Base-by-base conservation (phyloP, 371 early-diverging fungal species). In the Saksenaea oblongispora region DNA sequence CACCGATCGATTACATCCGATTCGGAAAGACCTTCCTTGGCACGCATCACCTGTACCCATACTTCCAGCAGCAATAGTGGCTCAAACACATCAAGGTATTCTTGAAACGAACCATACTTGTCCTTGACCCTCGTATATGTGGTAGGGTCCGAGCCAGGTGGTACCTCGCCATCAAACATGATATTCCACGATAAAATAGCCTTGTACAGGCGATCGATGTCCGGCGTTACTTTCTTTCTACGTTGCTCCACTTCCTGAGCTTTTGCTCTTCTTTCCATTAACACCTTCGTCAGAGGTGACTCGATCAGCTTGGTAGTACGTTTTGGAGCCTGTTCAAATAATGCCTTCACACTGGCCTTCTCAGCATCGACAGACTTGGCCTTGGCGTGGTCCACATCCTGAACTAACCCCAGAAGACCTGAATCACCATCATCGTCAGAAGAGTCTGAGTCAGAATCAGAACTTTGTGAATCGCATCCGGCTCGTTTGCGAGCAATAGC, bases 21-120 rank as follows among this genome's bases (percentile, higher is more conserved):
- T 34, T 87, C 73, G 1, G 74, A 61, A n/a, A 74, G 69, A 51
- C 90, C 87, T 56, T 93, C 93, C 36, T 86, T 85, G 1, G 92
- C 80, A 10, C 90, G 83, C 61, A 85, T 70, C 27, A 96, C 66
- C 63, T 93, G 93, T 65, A 87, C 81, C 95, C 95, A 95, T 53
- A 89, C 84, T 72, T 98, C 98, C 8, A 94, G 69, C 15, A 95
- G 62, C 42, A 95, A 58, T 42, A 98, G 67, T 0, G 96, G 96
- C 70, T 95, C 95, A 67, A 96, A 92, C 0, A 77, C 69, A 9
- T 63, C 55, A 4, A 72, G 67, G 66, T 97, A 98, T 42, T 88
- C 84, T 9, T 79, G 66, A 27, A 80, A 82, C 18, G 78, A 71
- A 0, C 82, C 61, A 59, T 93, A 97, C 1, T 37, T 63, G 9